phyloP scores from a whole-genome alignment of 2,329 filamentous ascomycete genomes.

The Ophiostoma ips region DNA sequence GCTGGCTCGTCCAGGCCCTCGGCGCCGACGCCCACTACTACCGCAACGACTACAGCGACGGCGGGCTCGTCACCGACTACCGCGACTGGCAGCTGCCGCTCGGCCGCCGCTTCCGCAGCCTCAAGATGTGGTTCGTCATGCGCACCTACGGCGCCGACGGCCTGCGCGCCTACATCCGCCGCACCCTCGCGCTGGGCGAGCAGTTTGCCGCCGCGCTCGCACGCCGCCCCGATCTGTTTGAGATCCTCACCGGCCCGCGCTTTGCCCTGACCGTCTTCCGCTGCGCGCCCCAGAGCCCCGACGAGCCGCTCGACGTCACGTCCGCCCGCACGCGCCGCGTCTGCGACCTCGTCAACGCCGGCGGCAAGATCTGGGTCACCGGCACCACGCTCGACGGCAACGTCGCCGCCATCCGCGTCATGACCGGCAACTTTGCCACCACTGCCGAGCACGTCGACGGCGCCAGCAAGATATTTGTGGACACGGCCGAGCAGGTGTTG shows the following conservation, averaged over 20 bases:
- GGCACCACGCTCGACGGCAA: conserved; percentile 54
- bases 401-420: conserved; percentile 66
- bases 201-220: conserved; percentile 49
- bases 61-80: conserved; percentile 82
- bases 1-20: conserved; percentile 65
- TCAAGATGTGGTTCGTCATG: conserved; percentile 95
- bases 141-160: conserved; percentile 62
- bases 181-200: conserved; percentile 55
- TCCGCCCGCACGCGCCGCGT: conserved; percentile 55
- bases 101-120: conserved; percentile 69
- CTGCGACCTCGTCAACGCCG: conserved; percentile 59
- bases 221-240: conserved; percentile 44
- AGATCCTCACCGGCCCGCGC: conserved; percentile 56
- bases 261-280: conserved; percentile 73
- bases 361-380: conserved; percentile 72
- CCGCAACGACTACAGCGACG: conserved; percentile 65
- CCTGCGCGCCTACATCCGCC: conserved; percentile 57
- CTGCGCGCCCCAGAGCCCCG: conserved; percentile 30
- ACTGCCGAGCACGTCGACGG: conserved; percentile 59
- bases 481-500: conserved; percentile 43
- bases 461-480: conserved; percentile 62
- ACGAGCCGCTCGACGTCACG: conserved; percentile 19
- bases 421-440: conserved; percentile 55
- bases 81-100: conserved; percentile 95
- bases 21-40: conserved; percentile 54